These are phyloP conservation scores for Kwoniella dejecticola DNA, from an alignment of 768 basidiomycete genomes.

Conservation along the genomic window DNA sequence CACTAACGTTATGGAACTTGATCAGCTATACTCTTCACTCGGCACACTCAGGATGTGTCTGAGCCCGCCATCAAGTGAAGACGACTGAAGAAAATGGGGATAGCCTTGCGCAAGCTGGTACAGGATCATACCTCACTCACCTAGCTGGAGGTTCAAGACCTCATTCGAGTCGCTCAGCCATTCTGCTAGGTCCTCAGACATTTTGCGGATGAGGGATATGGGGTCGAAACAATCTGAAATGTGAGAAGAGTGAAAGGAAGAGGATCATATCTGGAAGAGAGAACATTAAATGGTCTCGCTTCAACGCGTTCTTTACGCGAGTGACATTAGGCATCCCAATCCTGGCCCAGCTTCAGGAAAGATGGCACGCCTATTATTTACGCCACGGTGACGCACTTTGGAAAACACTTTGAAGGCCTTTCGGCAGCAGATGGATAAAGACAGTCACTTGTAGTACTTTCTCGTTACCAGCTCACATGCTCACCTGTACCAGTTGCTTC, in stretches of 20 bases:
- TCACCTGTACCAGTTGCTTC: too few relatives aligned
- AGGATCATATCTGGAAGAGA: background rate
- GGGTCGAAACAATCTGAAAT: too few relatives aligned
- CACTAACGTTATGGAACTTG: slow-evolving; percentile 58
- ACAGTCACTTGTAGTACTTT: too few relatives aligned
- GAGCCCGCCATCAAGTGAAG: too few relatives aligned
- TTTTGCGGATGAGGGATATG: slow-evolving; percentile 7
- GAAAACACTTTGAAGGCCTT: background rate
- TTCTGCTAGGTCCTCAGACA: slow-evolving; percentile 57
- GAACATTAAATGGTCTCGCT: slow-evolving; percentile 9
- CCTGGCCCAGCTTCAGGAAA: too few relatives aligned
- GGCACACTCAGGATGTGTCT: too few relatives aligned
- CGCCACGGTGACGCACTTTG: slow-evolving; percentile 9
- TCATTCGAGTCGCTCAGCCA: slow-evolving; percentile 83
- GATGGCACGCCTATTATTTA: background rate
- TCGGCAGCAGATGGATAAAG: background rate
- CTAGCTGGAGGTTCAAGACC: slow-evolving; percentile 72
- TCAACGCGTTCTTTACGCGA: too few relatives aligned
- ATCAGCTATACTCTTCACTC: slow-evolving; percentile 6
- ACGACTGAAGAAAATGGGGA: too few relatives aligned
- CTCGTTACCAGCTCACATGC: too few relatives aligned
- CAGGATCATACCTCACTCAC: slow-evolving; percentile 58
- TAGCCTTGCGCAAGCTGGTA: too few relatives aligned
- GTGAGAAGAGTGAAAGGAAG: background rate
- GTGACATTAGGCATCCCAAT: too few relatives aligned